Conservation (phyloP, 2,329 filamentous ascomycete genomes). For the Microdochium paspali region DNA sequence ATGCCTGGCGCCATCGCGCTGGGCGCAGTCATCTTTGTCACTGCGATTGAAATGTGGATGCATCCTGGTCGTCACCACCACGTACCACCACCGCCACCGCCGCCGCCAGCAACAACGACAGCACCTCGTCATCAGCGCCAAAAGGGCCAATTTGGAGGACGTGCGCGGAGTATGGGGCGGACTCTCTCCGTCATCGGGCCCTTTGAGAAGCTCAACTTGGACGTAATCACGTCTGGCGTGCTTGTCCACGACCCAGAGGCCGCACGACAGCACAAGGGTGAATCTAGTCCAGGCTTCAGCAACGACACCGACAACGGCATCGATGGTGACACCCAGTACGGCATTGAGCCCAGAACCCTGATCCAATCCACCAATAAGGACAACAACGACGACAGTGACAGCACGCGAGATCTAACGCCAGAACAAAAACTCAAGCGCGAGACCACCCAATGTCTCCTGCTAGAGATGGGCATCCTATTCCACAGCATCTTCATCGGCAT, state of each 20-base stretch:
- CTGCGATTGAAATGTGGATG: slow-evolving; percentile 48
- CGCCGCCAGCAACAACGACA: slow-evolving; percentile 2
- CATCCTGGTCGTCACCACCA: slow-evolving; percentile 27
- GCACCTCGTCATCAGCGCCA: slow-evolving; percentile 11
- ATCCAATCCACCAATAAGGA: not conserved
- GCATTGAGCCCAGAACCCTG: not conserved
- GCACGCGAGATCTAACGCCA: not conserved
- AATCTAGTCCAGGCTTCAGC: no score
- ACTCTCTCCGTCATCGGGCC: slow-evolving; percentile 13
- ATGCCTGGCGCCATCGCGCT: slow-evolving; percentile 38
- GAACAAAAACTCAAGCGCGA: slow-evolving; percentile 31
- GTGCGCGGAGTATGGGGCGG: slow-evolving; percentile 22
- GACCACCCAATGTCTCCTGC: slow-evolving; percentile 48
- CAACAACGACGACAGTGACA: not conserved
- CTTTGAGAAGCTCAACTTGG: not conserved
- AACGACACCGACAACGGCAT: not conserved
- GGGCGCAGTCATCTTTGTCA: slow-evolving; percentile 30
- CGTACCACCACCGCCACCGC: slow-evolving; percentile 2
- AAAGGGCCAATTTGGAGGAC: slow-evolving; percentile 17
- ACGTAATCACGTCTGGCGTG: not conserved
- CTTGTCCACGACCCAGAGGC: not conserved
- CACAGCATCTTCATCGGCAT: slow-evolving; percentile 52
- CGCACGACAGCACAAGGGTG: not conserved
- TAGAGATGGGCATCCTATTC: slow-evolving; percentile 57
- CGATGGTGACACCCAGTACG: not conserved